Percentiles rank a stretch among this genome's conserved stretches.
Conservation (phyloP, 306 rosid species). For the Myrica gale region DNA sequence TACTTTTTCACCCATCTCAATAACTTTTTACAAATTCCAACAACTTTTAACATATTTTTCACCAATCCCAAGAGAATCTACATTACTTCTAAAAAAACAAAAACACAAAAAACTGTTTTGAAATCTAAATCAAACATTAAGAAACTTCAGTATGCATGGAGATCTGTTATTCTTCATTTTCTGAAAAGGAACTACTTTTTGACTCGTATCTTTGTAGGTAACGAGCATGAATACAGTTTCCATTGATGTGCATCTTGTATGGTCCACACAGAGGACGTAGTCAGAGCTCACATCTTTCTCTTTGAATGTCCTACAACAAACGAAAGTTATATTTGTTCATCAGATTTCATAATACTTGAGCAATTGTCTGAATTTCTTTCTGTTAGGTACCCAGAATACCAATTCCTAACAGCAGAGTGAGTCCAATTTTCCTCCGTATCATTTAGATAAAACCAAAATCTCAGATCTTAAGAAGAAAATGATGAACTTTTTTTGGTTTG, state of each 20-base stretch:
- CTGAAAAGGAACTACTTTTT: not conserved
- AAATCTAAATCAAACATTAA: no score
- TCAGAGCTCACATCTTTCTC: conserved; percentile 54
- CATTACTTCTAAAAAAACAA: no score
- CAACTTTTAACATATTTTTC: no score
- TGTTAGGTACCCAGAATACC: conserved; percentile 44
- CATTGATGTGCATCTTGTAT: conserved; percentile 13
- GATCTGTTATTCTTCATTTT: not conserved
- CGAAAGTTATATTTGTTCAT: conserved; percentile 65
- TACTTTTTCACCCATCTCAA: no score
- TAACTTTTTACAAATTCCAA: no score
- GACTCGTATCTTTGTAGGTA: conserved; percentile 33
- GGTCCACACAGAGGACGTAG: conserved; percentile 65
- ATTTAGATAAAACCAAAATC: not conserved
- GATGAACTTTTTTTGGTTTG: not conserved
- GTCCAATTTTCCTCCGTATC: conserved; percentile 22
- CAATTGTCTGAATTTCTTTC: conserved; percentile 32
- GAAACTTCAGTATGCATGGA: no score
- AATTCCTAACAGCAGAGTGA: conserved; percentile 54
- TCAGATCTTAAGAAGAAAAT: not conserved
- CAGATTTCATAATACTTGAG: conserved; percentile 30
- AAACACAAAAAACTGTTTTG: no score
- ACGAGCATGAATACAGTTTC: conserved; percentile 31
- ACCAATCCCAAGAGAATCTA: no score
- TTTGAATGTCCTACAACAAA: conserved; percentile 50